These are phyloP conservation scores for Wallacemonas sp. DNA, from an alignment of 208 protist genomes.

Conservation along the genomic window DNA sequence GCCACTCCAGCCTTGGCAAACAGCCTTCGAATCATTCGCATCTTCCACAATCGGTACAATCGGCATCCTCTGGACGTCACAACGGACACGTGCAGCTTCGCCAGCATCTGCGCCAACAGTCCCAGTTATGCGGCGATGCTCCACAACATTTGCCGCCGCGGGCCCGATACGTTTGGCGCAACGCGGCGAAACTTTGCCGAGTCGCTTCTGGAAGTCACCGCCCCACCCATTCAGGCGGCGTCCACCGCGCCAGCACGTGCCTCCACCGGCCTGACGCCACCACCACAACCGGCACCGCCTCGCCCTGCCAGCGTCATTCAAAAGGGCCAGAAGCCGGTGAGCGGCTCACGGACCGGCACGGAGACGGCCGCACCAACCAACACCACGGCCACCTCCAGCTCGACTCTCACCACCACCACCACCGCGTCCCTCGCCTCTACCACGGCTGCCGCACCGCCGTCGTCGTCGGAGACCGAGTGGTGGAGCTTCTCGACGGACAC, in stretches of 20 bases:
- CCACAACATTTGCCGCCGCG: conserved; percentile 49
- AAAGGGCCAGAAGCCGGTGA: conserved; percentile 5
- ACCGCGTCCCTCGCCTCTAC: not conserved
- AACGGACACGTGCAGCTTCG: conserved; percentile 14
- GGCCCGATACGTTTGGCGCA: conserved; percentile 46
- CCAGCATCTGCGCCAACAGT: conserved; percentile 14
- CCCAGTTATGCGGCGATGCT: conserved; percentile 24
- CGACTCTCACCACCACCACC: not conserved
- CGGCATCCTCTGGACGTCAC: conserved; percentile 8
- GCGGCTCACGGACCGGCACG: too few relatives aligned
- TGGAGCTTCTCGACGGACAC: conserved; percentile 35
- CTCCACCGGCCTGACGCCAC: too few relatives aligned
- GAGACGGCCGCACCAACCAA: too few relatives aligned
- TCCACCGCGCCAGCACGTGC: not conserved
- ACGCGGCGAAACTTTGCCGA: conserved; percentile 38
- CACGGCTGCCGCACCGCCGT: not conserved
- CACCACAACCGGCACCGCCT: not conserved
- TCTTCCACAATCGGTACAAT: conserved; percentile 19
- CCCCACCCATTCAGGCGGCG: too few relatives aligned
- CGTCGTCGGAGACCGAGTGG: not conserved
- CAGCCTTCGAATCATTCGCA: conserved; percentile 14
- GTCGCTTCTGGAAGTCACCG: not conserved
- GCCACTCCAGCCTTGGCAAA: not conserved
- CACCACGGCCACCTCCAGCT: too few relatives aligned
- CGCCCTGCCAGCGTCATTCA: not conserved